These are phyloP conservation scores for Salix purpurea DNA, from an alignment of 345 rosid genomes.

Conservation along the genomic window DNA sequence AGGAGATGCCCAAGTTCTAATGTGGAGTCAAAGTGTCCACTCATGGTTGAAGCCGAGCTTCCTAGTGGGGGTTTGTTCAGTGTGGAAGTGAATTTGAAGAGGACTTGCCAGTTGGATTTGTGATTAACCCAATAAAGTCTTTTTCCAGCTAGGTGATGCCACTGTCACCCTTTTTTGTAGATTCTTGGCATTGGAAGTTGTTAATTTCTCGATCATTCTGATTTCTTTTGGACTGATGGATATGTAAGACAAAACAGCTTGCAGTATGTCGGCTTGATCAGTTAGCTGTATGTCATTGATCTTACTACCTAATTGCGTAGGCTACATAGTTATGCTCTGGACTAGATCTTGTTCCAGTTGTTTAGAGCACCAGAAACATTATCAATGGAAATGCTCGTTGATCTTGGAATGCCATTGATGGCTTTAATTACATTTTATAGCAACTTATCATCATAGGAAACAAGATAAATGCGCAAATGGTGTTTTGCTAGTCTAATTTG, in stretches of 20 bases:
- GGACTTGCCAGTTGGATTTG: conserved; percentile 31
- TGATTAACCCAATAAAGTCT: conserved; percentile 35
- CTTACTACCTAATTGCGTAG: conserved; percentile 9
- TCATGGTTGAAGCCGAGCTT: conserved; percentile 51
- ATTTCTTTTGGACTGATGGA: conserved; percentile 12
- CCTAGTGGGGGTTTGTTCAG: conserved; percentile 24
- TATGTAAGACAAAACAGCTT: conserved; percentile 14
- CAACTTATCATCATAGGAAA: background rate
- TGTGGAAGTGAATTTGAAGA: conserved; percentile 39
- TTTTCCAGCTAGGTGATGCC: conserved; percentile 20
- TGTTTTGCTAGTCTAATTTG: background rate
- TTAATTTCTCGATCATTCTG: conserved; percentile 9
- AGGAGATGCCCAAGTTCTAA: conserved; percentile 53
- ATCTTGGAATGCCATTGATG: conserved; percentile 3
- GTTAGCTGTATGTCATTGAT: conserved; percentile 8
- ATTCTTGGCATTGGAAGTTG: conserved; percentile 24
- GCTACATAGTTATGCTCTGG: background rate
- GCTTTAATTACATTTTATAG: background rate
- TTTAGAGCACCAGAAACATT: background rate
- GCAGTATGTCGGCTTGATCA: conserved; percentile 9
- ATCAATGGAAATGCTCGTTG: background rate
- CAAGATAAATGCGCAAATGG: background rate
- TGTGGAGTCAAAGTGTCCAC: conserved; percentile 46
- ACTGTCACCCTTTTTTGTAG: conserved; percentile 25
- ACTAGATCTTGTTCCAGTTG: background rate